Percentiles rank a stretch among this genome's conserved stretches.
Evolutionary conservation across 495 filamentous ascomycete genomes (phyloP).

Genomic region (Trichoderma erinaceum): DNA sequence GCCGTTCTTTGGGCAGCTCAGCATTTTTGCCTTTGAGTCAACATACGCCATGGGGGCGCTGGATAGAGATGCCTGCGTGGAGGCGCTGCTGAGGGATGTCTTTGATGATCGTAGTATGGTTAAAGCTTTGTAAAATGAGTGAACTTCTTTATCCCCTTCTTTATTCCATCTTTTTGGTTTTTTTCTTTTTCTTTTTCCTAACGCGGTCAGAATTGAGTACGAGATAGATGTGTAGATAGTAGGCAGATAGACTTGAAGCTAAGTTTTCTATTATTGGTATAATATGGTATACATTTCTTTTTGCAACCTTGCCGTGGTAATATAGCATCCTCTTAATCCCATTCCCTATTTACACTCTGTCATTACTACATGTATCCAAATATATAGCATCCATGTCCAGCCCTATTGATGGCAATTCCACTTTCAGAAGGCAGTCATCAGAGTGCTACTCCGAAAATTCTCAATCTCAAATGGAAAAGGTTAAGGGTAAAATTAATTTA

Average conservation of each 20-base stretch:
- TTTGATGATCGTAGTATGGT: slow-evolving; percentile 71
- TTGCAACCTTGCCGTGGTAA: not conserved
- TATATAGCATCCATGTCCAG: too few relatives aligned
- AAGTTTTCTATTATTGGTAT: not conserved
- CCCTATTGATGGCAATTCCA: not conserved
- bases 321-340: not conserved
- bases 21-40: slow-evolving; percentile 85
- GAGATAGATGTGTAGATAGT: not conserved
- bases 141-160: too few relatives aligned
- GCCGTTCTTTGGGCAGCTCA: slow-evolving; percentile 86
- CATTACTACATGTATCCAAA: not conserved
- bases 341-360: not conserved
- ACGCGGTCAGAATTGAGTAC: too few relatives aligned
- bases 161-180: too few relatives aligned
- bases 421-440: not conserved
- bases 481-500: too few relatives aligned
- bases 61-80: slow-evolving; percentile 62
- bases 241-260: not conserved
- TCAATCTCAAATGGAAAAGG: not conserved
- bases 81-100: slow-evolving; percentile 67
- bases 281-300: not conserved
- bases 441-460: not conserved
- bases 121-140: slow-evolving; percentile 36
- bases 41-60: slow-evolving; percentile 76
- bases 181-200: too few relatives aligned